Evolutionary conservation across 305 asterid species (phyloP), one percentile per base, ranked within the genome.

Genomic region (Rubia balearica): DNA sequence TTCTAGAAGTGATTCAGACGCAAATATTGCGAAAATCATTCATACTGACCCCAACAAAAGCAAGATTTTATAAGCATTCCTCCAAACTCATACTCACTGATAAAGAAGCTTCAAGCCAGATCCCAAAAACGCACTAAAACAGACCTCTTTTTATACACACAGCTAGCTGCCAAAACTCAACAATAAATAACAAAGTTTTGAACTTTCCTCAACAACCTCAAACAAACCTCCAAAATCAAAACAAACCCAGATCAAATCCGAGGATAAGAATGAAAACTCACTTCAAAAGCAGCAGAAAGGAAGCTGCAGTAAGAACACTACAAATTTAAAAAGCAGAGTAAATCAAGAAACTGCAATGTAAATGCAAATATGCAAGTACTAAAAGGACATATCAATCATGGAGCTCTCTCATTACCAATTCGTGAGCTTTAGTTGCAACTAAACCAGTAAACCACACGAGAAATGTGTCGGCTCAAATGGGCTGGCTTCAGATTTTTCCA

Each of bases 221-320:
- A 67, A 19, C 71, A 71, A 69, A 66, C 24, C 72, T 53, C 71
- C 57, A 61, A 75, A 61, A 49, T 7, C 46, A 27, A 53, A 17
- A 55, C 41, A 71, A 55, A 51, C 48, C 55, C 12, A 61, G 72
- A 60, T 36, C 42, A 53, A 61, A 53, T 36, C 55, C n/a, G 48
- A 14, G 46, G 66, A 45, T n/a, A 73, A 71, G 70, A 67, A n/a
- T 74, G 72, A 77, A 40, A 77, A 75, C 74, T 33, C 67, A 81
- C 89, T 84, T 84, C 70, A 84, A 59, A 71, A 78, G 71, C 62
- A 61, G 33, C 63, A 74, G 60, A 33, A 70, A 49, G 66, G 80
- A 61, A 53, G 70, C 63, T 38, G 79, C 73, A 75, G 67, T 72
- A 68, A 36, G 71, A 79, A 63, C 51, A 42, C 57, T 8, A 4